Percentiles rank a stretch among this genome's conserved stretches.
Conservation (phyloP, 768 basidiomycete genomes). For the Collybiopsis luxurians region DNA sequence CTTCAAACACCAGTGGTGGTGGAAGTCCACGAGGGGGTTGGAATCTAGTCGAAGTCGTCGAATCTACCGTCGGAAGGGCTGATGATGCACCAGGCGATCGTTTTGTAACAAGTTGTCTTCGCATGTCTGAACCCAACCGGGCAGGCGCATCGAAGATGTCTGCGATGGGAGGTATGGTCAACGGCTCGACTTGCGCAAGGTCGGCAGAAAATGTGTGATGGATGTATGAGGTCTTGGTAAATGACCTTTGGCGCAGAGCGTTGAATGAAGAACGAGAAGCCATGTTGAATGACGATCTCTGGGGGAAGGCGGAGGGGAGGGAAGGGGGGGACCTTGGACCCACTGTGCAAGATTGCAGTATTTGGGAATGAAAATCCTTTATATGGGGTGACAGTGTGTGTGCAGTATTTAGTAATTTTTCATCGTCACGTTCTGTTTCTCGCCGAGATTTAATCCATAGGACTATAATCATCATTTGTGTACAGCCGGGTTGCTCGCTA, state of each 20-base stretch:
- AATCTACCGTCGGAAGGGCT: background rate
- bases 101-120: constrained; percentile 17
- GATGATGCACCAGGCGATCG: background rate
- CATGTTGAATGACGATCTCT: background rate
- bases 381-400: constrained; percentile 1
- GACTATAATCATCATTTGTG: background rate
- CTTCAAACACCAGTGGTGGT: constrained; percentile 45
- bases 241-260: background rate
- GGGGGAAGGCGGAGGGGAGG: background rate
- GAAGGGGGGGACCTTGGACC: background rate
- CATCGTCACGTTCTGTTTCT: background rate
- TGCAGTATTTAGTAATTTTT: constrained; percentile 4
- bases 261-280: background rate
- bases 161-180: constrained; percentile 28
- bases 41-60: background rate
- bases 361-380: constrained; percentile 7
- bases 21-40: constrained; percentile 23
- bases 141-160: constrained; percentile 53
- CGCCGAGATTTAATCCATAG: too few relatives aligned
- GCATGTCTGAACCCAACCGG: constrained; percentile 33
- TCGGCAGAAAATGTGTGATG: background rate
- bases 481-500: background rate
- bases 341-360: constrained; percentile 2
- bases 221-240: background rate
- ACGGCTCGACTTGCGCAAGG: constrained; percentile 15